Evolutionary conservation across 495 filamentous ascomycete species (phyloP).

Genomic region (Talaromyces trachyspermus): DNA sequence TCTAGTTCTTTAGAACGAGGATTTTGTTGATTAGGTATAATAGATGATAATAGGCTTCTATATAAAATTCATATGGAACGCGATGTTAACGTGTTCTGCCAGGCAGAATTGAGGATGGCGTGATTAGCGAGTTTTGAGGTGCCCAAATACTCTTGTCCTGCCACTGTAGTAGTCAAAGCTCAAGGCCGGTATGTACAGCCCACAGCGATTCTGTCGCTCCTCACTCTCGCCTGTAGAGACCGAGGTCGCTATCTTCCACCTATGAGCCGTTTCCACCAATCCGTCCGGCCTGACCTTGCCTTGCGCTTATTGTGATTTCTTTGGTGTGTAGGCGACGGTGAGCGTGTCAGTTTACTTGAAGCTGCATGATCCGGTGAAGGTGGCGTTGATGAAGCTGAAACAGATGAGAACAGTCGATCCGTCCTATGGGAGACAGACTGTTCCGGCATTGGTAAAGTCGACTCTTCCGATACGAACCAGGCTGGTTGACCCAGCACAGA

Average conservation of each 20-base stretch:
- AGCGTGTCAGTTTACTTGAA: conserved; percentile 13
- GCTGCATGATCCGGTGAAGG: conserved; percentile 10
- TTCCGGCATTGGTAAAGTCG: conserved; percentile 15
- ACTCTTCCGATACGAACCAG: conserved; percentile 10
- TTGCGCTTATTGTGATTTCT: conserved; percentile 17
- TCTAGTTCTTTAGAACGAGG: too few relatives aligned
- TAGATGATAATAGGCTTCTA: too few relatives aligned
- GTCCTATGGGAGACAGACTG: background rate
- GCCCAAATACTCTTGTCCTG: too few relatives aligned
- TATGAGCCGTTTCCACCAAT: conserved; percentile 15
- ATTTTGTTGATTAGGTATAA: too few relatives aligned
- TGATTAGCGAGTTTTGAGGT: too few relatives aligned
- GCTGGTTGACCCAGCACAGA: background rate
- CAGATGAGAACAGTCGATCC: conserved; percentile 12
- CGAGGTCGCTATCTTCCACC: conserved; percentile 12
- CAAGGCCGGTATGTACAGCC: background rate
- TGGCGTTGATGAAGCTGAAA: conserved; percentile 11
- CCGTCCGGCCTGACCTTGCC: conserved; percentile 13
- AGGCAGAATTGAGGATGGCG: too few relatives aligned
- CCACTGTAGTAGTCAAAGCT: background rate
- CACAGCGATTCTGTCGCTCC: too few relatives aligned
- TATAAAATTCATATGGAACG: too few relatives aligned
- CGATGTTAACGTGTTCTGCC: too few relatives aligned
- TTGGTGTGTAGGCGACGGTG: conserved; percentile 14
- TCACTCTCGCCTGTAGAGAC: conserved; percentile 7